Evolutionary conservation across 2,329 filamentous ascomycete genomes (phyloP).

Genomic region (Didymella lethalis): DNA sequence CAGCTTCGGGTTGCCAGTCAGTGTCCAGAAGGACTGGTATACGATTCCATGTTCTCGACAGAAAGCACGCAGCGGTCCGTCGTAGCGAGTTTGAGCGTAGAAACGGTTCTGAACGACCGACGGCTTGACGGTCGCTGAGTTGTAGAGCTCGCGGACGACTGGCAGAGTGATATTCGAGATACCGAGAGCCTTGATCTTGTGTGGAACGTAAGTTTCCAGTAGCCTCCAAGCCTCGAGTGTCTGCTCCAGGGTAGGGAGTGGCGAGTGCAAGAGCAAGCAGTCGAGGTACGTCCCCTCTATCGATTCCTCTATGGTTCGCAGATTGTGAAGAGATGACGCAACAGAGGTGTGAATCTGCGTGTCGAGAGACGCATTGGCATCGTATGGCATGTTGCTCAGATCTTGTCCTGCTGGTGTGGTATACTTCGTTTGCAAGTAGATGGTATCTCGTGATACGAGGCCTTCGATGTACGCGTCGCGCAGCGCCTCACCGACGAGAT

Average conservation of each 20-base stretch:
- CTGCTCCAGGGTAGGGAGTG: constrained; percentile 58
- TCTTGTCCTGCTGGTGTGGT: constrained; percentile 71
- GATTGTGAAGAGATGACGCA: constrained; percentile 69
- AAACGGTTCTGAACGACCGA: constrained; percentile 81
- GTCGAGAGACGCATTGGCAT: constrained; percentile 63
- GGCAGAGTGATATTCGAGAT: constrained; percentile 76
- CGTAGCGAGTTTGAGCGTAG: constrained; percentile 66
- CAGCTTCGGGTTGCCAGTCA: constrained; percentile 65
- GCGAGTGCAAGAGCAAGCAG: constrained; percentile 66
- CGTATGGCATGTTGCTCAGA: constrained; percentile 67
- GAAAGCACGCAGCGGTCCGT: constrained; percentile 66
- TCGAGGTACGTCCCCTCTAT: constrained; percentile 62
- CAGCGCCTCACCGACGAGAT: constrained; percentile 72
- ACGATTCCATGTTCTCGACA: constrained; percentile 61
- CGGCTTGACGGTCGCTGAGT: constrained; percentile 59
- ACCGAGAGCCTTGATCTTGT: constrained; percentile 70
- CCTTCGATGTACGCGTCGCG: constrained; percentile 67
- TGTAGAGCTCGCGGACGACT: constrained; percentile 63
- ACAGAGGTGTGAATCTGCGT: constrained; percentile 74
- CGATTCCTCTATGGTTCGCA: constrained; percentile 52
- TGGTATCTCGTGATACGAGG: constrained; percentile 64
- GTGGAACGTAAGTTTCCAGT: constrained; percentile 72
- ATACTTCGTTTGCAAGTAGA: constrained; percentile 88
- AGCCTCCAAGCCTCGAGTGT: constrained; percentile 72
- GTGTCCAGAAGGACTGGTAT: constrained; percentile 69